These are phyloP conservation scores for Acacia confusa DNA, from an alignment of 306 rosid genomes.

Conservation along the genomic window DNA sequence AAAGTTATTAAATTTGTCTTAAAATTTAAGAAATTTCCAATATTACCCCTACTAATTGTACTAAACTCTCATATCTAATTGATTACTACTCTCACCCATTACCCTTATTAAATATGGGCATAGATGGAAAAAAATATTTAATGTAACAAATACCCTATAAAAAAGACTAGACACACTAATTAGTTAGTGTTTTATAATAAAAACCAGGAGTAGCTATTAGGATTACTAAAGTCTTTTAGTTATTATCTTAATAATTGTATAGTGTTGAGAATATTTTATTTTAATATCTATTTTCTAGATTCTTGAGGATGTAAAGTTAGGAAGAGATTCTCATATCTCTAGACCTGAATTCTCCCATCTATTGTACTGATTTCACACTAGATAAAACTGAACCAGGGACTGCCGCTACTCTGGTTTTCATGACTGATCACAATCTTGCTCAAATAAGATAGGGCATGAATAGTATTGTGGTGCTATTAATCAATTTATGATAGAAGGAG, in stretches of 20 bases:
- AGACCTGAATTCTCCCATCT: neutral
- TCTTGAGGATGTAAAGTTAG: neutral
- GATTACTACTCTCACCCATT: too few relatives aligned
- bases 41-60: too few relatives aligned
- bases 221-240: neutral
- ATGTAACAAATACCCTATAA: too few relatives aligned
- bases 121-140: too few relatives aligned
- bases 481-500: slow-evolving; percentile 21
- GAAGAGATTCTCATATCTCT: neutral
- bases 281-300: neutral
- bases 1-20: too few relatives aligned
- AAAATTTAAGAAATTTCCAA: too few relatives aligned
- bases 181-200: too few relatives aligned
- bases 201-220: too few relatives aligned
- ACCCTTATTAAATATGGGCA: too few relatives aligned
- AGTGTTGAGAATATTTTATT: neutral
- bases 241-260: neutral
- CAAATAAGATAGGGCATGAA: slow-evolving; percentile 12
- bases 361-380: neutral
- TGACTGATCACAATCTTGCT: neutral
- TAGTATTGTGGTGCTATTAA: slow-evolving; percentile 4
- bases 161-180: too few relatives aligned
- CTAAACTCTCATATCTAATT: too few relatives aligned
- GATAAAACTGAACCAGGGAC: neutral
- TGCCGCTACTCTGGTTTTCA: neutral